Evolutionary conservation across 345 rosid genomes (phyloP).

Genomic region (Pugionium dolabratum): DNA sequence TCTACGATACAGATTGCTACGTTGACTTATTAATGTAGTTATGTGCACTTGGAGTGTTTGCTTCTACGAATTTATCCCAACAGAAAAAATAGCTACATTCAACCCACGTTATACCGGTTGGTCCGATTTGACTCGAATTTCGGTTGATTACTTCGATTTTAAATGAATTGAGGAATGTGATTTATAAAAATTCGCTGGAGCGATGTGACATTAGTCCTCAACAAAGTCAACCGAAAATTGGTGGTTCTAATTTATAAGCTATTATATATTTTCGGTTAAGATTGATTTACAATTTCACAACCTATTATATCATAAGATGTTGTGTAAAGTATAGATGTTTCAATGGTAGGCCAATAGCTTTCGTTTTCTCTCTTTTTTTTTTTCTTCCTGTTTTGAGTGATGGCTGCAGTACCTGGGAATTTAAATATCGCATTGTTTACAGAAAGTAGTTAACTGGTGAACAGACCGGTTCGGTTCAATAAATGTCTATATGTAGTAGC

Average conservation of each 20-base stretch:
- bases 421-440: background rate
- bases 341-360: background rate
- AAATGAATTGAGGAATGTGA: background rate
- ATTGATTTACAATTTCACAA: conserved; percentile 10
- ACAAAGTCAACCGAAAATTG: background rate
- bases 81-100: background rate
- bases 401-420: conserved; percentile 3
- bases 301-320: background rate
- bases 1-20: background rate
- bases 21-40: background rate
- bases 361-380: background rate
- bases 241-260: background rate
- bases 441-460: conserved; percentile 8
- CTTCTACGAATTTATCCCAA: too few species aligned
- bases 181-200: conserved; percentile 14
- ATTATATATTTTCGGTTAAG: conserved; percentile 2
- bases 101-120: background rate
- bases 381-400: background rate
- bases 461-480: conserved; percentile 21
- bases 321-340: background rate
- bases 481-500: conserved; percentile 20
- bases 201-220: background rate
- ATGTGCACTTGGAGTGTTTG: background rate
- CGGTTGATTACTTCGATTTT: background rate
- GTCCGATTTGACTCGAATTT: background rate